Base-by-base conservation (phyloP, 257 asterid genomes). In the Jasminum sambac region DNA sequence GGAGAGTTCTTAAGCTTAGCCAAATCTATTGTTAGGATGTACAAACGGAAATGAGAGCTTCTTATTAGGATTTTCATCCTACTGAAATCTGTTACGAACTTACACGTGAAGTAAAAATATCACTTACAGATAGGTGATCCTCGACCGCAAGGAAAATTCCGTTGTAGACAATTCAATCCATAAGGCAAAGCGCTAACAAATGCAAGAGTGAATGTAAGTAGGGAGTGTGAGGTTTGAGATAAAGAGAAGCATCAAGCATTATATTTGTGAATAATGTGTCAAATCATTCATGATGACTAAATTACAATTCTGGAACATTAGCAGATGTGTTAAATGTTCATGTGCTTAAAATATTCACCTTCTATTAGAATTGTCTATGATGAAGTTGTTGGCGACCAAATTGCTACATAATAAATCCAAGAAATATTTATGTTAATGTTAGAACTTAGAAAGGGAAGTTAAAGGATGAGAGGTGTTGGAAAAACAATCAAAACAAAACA, bases 111-210 rank as follows among this genome's bases (percentile, higher is more conserved):
- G 30, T 61, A 37, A 70, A 58, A 37, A 26, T 46, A 34, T 63
- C 68, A 82, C 93, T 75, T 77, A 85, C 96, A 84, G 42, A 48
- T 66, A 19, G 96, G 95, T 3, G 73, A 19, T 38, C 83, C 90
- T 71, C 88, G 85, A 61, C 62, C 23, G 84, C 96, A 92, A 43
- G 90, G 96, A 63, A 89, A 92, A 78, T 77, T 83, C 44, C 85
- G 67, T 34, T 91, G 96, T 67, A 91, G 96, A 66, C 98, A 91
- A 77, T 84, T 64, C 79, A 85, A 69, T 72, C 96, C 91, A 0
- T 80, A 68, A 12, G 87, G 84, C 64, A 86, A 60, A 66, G 57
- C 75, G 66, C 95, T 87, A 84, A 66, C 80, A 40, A 62, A 57
- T 46, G 74, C 48, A 74, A 66, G 62, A 68, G 36, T 40, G 38